These are phyloP conservation scores for Myxozyma kluyveri DNA, from an alignment of 805 yeast species.

Conservation along the genomic window DNA sequence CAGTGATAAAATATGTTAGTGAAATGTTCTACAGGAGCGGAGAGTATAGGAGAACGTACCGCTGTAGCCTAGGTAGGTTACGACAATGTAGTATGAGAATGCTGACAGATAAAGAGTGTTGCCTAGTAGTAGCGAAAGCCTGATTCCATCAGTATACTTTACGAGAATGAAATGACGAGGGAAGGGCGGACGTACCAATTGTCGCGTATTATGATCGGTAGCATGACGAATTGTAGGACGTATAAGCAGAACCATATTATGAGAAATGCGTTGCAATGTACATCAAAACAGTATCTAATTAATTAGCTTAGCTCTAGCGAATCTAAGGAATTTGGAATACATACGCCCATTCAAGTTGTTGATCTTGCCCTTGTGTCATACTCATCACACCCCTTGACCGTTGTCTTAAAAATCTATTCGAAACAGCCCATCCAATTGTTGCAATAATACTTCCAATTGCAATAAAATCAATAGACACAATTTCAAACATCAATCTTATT, in stretches of 20 bases:
- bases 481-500: slow-evolving; percentile 65
- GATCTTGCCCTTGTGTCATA: slow-evolving; percentile 38
- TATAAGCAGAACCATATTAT: slow-evolving; percentile 75
- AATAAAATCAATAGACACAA: slow-evolving; percentile 83
- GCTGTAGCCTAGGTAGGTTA: slow-evolving; percentile 87
- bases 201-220: slow-evolving; percentile 67
- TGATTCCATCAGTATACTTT: slow-evolving; percentile 1
- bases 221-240: slow-evolving; percentile 66
- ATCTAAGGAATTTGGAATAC: slow-evolving; percentile 2
- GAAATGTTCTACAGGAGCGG: neutral
- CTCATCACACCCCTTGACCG: slow-evolving; percentile 35
- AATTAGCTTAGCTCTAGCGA: neutral
- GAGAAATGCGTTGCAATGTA: slow-evolving; percentile 87
- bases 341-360: slow-evolving; percentile 76
- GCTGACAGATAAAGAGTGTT: slow-evolving; percentile 75
- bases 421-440: slow-evolving; percentile 68
- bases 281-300: slow-evolving; percentile 68
- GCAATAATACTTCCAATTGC: slow-evolving; percentile 66
- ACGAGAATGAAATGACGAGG: neutral
- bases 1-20: neutral
- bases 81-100: slow-evolving; percentile 67
- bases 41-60: slow-evolving; percentile 39
- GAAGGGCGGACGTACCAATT: slow-evolving; percentile 43
- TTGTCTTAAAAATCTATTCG: slow-evolving; percentile 60
- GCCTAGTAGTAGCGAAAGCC: slow-evolving; percentile 66